Conservation (phyloP, 306 rosid genomes). For the Vigna radiata region DNA sequence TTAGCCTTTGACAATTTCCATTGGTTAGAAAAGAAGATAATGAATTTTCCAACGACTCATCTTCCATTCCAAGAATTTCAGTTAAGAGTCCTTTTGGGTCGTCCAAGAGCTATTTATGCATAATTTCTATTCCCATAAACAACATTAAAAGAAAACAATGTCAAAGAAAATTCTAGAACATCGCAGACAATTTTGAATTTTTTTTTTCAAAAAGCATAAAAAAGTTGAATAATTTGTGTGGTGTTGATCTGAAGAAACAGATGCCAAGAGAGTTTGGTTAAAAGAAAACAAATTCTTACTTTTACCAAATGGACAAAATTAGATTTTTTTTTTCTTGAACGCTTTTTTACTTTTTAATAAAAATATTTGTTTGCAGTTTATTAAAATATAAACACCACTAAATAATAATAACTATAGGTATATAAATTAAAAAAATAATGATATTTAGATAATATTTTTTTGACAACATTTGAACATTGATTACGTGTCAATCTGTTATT, state of each 20-base stretch:
- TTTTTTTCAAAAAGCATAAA: not conserved
- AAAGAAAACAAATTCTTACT: constrained; percentile 9
- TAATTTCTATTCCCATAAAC: not conserved
- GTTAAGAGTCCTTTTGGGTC: not conserved
- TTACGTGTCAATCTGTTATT: too few species aligned
- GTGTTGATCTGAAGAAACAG: not conserved
- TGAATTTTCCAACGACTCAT: not conserved
- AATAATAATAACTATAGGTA: too few species aligned
- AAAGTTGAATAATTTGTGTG: not conserved
- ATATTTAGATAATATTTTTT: too few species aligned
- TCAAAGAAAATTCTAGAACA: constrained; percentile 3
- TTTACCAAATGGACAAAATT: not conserved
- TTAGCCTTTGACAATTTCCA: not conserved
- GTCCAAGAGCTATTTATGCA: not conserved
- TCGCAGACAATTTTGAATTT: not conserved
- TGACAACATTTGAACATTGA: too few species aligned
- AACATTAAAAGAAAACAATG: not conserved
- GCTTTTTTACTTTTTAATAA: not conserved
- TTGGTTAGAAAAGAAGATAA: not conserved
- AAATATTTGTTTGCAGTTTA: too few species aligned
- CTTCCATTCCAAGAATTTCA: constrained; percentile 3
- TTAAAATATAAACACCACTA: too few species aligned
- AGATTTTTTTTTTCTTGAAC: not conserved
- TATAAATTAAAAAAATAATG: too few species aligned
- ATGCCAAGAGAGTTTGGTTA: not conserved